Evolutionary conservation across 2,329 filamentous ascomycete genomes (phyloP).

Genomic region (Aspergillus costaricaensis): DNA sequence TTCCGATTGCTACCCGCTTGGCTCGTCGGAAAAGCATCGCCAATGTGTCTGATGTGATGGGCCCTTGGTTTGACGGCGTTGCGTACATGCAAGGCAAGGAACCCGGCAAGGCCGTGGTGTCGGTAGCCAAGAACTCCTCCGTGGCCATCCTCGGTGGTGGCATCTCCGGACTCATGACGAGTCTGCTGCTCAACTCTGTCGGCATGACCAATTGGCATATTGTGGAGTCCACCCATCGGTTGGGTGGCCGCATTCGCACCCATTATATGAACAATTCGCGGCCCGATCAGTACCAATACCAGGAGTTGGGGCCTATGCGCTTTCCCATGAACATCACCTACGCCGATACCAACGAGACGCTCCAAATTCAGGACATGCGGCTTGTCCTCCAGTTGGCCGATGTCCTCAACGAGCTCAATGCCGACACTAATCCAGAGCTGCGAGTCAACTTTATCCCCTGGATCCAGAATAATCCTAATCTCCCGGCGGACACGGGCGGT

Average conservation of each 20-base stretch:
- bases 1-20: slow-evolving; percentile 20
- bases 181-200: slow-evolving; percentile 47
- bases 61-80: slow-evolving; percentile 46
- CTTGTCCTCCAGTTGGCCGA: slow-evolving; percentile 48
- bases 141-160: slow-evolving; percentile 44
- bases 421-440: slow-evolving; percentile 33
- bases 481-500: slow-evolving; percentile 52
- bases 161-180: slow-evolving; percentile 40
- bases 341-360: slow-evolving; percentile 44
- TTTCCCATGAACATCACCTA: slow-evolving; percentile 47
- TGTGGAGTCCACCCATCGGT: slow-evolving; percentile 43
- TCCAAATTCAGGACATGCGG: slow-evolving; percentile 46
- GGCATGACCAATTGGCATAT: slow-evolving; percentile 51
- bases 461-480: slow-evolving; percentile 51
- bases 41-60: slow-evolving; percentile 39
- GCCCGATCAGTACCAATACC: slow-evolving; percentile 40
- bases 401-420: slow-evolving; percentile 46
- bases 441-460: slow-evolving; percentile 48
- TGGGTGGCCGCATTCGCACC: slow-evolving; percentile 50
- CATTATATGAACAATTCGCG: slow-evolving; percentile 44
- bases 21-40: slow-evolving; percentile 31
- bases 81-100: slow-evolving; percentile 38
- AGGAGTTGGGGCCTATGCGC: slow-evolving; percentile 51
- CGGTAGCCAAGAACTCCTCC: slow-evolving; percentile 35
- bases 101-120: slow-evolving; percentile 25